These are phyloP conservation scores for Syncephalastrum racemosum DNA, from an alignment of 371 early-diverging fungal genomes.

Conservation along the genomic window DNA sequence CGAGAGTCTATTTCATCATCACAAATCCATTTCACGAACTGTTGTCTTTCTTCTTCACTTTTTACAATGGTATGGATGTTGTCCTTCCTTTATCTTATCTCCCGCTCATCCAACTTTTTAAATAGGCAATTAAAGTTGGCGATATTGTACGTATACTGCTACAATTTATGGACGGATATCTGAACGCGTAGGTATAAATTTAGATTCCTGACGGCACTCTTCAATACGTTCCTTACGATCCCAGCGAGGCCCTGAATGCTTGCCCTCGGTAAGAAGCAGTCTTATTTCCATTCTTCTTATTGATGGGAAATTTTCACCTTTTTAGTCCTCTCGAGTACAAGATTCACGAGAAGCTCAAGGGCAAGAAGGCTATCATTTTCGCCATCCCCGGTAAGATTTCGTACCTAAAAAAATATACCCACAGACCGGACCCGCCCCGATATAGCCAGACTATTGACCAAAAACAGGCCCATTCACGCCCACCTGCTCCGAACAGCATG, in stretches of 20 bases:
- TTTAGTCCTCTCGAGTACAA: constrained; percentile 38
- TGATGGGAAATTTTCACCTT: not conserved
- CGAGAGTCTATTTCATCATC: not conserved
- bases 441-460: not conserved
- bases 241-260: constrained; percentile 31
- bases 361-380: constrained; percentile 78
- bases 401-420: constrained; percentile 4
- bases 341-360: constrained; percentile 62
- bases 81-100: not conserved
- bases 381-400: constrained; percentile 66
- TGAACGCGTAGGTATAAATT: not conserved
- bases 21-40: constrained; percentile 1
- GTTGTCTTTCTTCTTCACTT: constrained; percentile 2
- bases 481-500: constrained; percentile 75
- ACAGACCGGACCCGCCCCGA: not conserved
- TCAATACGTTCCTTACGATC: constrained; percentile 43
- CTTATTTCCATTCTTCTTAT: not conserved
- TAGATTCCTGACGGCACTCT: constrained; percentile 43
- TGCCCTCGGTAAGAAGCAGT: constrained; percentile 32
- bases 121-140: constrained; percentile 22
- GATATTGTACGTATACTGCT: constrained; percentile 21
- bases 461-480: constrained; percentile 70
- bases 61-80: constrained; percentile 1
- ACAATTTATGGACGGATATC: not conserved
- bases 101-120: not conserved